A percentile compares a stretch with the other conserved stretches of the same genome.
Evolutionary conservation across 2,329 filamentous ascomycete species (phyloP).

Genomic region (Phaeomoniella chlamydospora): DNA sequence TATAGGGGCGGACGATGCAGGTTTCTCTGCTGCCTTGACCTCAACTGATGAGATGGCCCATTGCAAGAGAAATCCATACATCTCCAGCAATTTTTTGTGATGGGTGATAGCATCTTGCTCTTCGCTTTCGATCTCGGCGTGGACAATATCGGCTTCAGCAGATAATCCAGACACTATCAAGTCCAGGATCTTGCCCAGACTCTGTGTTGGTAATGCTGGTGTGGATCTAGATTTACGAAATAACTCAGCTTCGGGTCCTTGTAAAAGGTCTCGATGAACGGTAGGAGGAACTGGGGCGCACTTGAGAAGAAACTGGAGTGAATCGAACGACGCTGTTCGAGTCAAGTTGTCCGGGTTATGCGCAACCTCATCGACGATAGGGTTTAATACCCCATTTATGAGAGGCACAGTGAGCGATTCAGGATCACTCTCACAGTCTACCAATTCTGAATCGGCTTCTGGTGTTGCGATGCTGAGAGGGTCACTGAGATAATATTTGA

Average conservation of each 20-base stretch:
- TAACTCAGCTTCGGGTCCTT: slow-evolving; percentile 46
- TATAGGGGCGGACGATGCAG: slow-evolving; percentile 53
- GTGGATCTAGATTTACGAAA: slow-evolving; percentile 61
- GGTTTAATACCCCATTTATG: slow-evolving; percentile 76
- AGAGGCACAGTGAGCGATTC: slow-evolving; percentile 65
- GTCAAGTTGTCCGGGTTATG: slow-evolving; percentile 82
- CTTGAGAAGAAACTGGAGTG: slow-evolving; percentile 92
- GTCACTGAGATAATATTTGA: slow-evolving; percentile 95
- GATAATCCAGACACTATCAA: slow-evolving; percentile 74
- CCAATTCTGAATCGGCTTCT: slow-evolving; percentile 68
- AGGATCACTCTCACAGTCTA: slow-evolving; percentile 86
- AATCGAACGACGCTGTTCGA: slow-evolving; percentile 70
- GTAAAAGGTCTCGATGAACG: slow-evolving; percentile 15
- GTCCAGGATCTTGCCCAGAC: slow-evolving; percentile 85
- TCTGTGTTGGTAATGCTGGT: slow-evolving; percentile 61
- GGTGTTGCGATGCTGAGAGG: slow-evolving; percentile 68
- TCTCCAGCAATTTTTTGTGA: slow-evolving; percentile 83
- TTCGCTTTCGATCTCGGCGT: slow-evolving; percentile 78
- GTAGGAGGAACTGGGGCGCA: slow-evolving; percentile 49
- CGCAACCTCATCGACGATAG: slow-evolving; percentile 82
- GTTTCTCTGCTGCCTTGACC: slow-evolving; percentile 82
- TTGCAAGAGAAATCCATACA: slow-evolving; percentile 85
- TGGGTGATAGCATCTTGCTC: slow-evolving; percentile 76
- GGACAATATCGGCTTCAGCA: slow-evolving; percentile 69
- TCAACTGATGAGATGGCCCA: slow-evolving; percentile 95